Evolutionary conservation across 805 yeast species (phyloP).

Genomic region (Yarrowia porcina): DNA sequence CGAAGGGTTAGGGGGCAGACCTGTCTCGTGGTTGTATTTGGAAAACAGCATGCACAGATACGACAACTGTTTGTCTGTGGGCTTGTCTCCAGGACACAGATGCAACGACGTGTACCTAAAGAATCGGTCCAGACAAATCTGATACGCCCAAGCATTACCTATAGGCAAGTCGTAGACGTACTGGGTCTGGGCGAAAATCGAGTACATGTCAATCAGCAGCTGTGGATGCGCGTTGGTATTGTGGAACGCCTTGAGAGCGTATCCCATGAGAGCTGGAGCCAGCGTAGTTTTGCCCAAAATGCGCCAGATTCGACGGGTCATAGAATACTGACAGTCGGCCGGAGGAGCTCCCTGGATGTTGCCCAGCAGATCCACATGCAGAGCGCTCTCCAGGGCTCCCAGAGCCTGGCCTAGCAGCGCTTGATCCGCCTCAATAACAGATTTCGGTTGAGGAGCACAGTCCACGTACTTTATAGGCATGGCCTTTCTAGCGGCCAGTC

Average conservation of each 20-base stretch:
- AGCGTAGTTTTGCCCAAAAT: neutral
- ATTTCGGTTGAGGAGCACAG: neutral
- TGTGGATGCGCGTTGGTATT: neutral
- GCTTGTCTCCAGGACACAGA: neutral
- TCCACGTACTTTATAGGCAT: neutral
- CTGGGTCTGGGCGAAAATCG: conserved; percentile 14
- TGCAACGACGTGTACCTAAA: neutral
- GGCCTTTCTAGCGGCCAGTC: neutral
- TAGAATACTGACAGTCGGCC: neutral
- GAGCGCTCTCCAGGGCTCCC: neutral
- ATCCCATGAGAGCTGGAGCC: conserved; percentile 7
- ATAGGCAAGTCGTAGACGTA: conserved; percentile 3
- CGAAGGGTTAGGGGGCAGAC: conserved; percentile 6
- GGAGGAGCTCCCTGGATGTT: neutral
- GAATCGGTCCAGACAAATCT: neutral
- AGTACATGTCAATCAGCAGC: conserved; percentile 2
- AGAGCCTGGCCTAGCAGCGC: neutral
- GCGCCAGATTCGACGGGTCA: conserved; percentile 16
- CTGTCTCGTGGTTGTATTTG: conserved; percentile 16
- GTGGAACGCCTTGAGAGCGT: neutral
- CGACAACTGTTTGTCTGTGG: neutral
- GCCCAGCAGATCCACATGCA: neutral
- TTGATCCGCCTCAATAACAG: neutral
- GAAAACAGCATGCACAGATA: neutral
- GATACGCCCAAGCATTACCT: conserved; percentile 23